Evolutionary conservation across 345 rosid species (phyloP).

Genomic region (Abelmoschus esculentus): DNA sequence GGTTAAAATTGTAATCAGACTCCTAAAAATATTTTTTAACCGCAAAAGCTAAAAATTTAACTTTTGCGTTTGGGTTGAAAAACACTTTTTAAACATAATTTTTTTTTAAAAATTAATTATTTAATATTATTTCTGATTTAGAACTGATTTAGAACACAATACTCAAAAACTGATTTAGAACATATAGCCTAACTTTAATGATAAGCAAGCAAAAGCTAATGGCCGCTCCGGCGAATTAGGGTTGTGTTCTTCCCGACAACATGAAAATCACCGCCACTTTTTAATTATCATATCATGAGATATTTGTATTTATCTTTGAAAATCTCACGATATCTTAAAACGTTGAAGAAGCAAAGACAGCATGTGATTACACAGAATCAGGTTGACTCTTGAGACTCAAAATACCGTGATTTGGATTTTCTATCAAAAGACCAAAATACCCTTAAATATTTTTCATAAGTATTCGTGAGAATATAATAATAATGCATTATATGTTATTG

Average conservation of each 20-base stretch:
- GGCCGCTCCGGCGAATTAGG: background rate
- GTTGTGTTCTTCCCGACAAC: background rate
- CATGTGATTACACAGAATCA: background rate
- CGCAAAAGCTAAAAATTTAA: no score
- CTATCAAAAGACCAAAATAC: background rate
- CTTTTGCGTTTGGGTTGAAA: no score
- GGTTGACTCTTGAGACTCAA: background rate
- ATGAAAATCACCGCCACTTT: background rate
- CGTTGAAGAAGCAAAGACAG: background rate
- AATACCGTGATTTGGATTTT: background rate
- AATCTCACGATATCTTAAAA: background rate
- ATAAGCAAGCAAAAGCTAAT: no score
- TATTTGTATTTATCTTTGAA: background rate
- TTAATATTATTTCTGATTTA: no score
- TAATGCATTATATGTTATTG: background rate
- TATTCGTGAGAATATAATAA: background rate
- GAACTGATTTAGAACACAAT: no score
- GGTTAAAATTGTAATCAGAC: no score
- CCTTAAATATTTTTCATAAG: background rate
- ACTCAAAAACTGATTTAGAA: no score
- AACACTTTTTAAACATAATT: no score
- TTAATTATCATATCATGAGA: background rate
- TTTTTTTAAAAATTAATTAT: no score
- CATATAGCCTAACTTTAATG: no score
- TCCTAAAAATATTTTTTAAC: no score